Conservation (phyloP, 192 early-diverging fungal species). For the Rhizoclosmatium globosum region DNA sequence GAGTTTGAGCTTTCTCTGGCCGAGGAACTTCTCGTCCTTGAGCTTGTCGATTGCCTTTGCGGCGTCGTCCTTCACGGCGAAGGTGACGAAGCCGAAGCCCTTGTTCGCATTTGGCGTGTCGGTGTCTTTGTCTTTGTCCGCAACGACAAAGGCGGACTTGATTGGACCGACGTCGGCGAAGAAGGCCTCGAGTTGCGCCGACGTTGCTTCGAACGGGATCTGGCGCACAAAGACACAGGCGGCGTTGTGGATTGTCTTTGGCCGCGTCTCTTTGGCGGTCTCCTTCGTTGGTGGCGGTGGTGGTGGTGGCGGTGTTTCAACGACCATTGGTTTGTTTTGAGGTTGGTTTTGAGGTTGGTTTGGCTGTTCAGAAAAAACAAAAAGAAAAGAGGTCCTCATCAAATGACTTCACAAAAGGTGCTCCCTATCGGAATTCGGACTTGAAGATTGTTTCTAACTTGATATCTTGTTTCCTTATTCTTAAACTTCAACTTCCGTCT, state of each 20-base stretch:
- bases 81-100: conserved; percentile 95
- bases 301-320: no score
- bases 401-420: not conserved
- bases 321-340: no score
- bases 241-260: not conserved
- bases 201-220: conserved; percentile 85
- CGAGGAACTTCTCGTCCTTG: conserved; percentile 76
- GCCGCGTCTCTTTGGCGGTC: not conserved
- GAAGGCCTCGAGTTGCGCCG: conserved; percentile 83
- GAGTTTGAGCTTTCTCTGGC: conserved; percentile 71
- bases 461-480: no score
- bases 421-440: no score
- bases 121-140: conserved; percentile 57
- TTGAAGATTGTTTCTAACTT: no score
- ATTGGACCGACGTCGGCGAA: conserved; percentile 90
- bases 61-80: conserved; percentile 81
- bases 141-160: conserved; percentile 89
- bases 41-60: conserved; percentile 79
- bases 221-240: conserved; percentile 81
- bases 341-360: not conserved
- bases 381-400: not conserved
- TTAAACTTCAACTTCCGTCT: no score
- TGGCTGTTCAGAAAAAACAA: not conserved
- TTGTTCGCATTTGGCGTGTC: conserved; percentile 68
- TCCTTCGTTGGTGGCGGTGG: not conserved